Evolutionary conservation across 2,329 filamentous ascomycete species (phyloP), one percentile per base, ranked within the genome.

Genomic region (Verticillium nubilum): DNA sequence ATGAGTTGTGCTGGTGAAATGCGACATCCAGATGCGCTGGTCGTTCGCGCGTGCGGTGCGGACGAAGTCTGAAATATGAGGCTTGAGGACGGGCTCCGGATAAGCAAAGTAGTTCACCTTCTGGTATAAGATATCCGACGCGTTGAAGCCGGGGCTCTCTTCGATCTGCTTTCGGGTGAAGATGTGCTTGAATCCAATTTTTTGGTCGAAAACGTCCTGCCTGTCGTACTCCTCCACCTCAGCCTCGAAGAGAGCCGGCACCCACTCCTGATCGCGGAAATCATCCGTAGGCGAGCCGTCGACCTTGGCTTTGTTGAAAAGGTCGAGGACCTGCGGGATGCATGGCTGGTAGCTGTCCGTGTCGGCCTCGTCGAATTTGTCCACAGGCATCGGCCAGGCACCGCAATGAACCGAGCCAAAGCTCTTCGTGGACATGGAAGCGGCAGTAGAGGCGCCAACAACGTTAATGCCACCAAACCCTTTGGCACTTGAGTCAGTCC

Each of bases 41-140:
- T 69, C 66, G 23, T 67, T 67, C 35, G 62, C 61, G 54, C 68
- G 64, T 25, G 70, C 68, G 25, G 25, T 42, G 27, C 23, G 17
- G 27, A 57, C 47, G 27, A 52, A 57, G 2, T 66, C 60, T 13
- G 61, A 61, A 56, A 74, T 70, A 17, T 72, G 61, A 33, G 76
- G 73, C 61, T 71, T 71, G 1, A 77, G 65, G 33, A 75, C 74
- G 6, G 69, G 68, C 60, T 80, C 77, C 5, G 75, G 66, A 58
- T 65, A 77, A 58, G 76, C 76, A 62, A 78, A 78, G 60, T 78
- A 79, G 61, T 78, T 78, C 59, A 67, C 58, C 35, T 62, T 62
- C 6, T 64, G 27, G 42, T 57, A 52, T 4, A 33, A 9, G 10
- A 42, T 26, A 9, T 52, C 27, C 9, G 17, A 27, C 12, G 12